A percentile compares a stretch with the other conserved stretches of the same genome.
Evolutionary conservation across 1,284 basidiomycete species (phyloP).

Genomic region (Malassezia slooffiae): DNA sequence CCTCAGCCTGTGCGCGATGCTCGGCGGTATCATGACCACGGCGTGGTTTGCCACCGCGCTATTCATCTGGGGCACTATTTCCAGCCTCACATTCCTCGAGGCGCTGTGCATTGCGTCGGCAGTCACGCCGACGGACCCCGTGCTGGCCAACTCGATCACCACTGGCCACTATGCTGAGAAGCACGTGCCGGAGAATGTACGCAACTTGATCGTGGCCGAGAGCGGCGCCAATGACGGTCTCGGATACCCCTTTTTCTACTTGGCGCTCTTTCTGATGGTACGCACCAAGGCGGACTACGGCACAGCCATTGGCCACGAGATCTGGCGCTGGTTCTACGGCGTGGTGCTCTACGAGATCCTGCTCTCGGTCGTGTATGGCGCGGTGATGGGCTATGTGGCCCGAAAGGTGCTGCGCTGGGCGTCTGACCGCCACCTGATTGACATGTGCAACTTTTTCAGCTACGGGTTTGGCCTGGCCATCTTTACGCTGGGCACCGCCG

Average conservation of each 20-base stretch:
- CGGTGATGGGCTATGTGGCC: conserved; percentile 47
- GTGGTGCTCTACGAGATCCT: conserved; percentile 48
- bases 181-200: conserved; percentile 46
- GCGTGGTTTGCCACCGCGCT: conserved; percentile 48
- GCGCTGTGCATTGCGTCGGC: conserved; percentile 46
- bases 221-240: conserved; percentile 49
- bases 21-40: conserved; percentile 47
- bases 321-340: conserved; percentile 47
- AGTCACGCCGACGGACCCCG: conserved; percentile 49
- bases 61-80: conserved; percentile 46
- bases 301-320: conserved; percentile 31
- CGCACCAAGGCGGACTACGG: conserved; percentile 25
- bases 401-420: conserved; percentile 47
- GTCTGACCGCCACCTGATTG: conserved; percentile 44
- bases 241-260: conserved; percentile 37
- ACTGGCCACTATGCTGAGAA: conserved; percentile 48
- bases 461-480: conserved; percentile 48
- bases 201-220: conserved; percentile 48
- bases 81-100: conserved; percentile 46
- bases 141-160: conserved; percentile 46
- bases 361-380: conserved; percentile 44
- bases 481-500: conserved; percentile 47
- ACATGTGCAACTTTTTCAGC: conserved; percentile 46
- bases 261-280: conserved; percentile 45
- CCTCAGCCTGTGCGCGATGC: conserved; percentile 42